phyloP scores from a whole-genome alignment of 2,329 filamentous ascomycete genomes.

The Rutstroemia sp. region DNA sequence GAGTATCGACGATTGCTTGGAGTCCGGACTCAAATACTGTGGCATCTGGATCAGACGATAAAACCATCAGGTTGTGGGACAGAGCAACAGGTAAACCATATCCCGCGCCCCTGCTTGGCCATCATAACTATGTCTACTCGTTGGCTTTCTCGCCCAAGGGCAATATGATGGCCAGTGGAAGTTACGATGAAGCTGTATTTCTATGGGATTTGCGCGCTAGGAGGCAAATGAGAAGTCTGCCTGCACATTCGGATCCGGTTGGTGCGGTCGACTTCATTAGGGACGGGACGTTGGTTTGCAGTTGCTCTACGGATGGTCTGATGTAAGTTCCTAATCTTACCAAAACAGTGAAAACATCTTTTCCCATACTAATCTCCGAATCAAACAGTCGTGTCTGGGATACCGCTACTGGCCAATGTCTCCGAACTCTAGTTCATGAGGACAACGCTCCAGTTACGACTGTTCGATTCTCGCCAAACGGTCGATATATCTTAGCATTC shows the following conservation, averaged over 20 bases:
- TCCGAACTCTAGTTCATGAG: slow-evolving; percentile 91
- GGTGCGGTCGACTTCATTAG: slow-evolving; percentile 86
- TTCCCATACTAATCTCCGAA: neutral
- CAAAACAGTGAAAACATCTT: slow-evolving; percentile 1
- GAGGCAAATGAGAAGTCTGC: slow-evolving; percentile 79
- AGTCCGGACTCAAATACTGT: slow-evolving; percentile 80
- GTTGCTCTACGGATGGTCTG: slow-evolving; percentile 83
- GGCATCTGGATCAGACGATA: slow-evolving; percentile 91
- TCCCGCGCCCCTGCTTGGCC: slow-evolving; percentile 60
- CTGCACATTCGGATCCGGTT: slow-evolving; percentile 92
- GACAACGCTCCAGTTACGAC: slow-evolving; percentile 86
- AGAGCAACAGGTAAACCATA: slow-evolving; percentile 52
- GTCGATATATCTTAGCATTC: slow-evolving; percentile 85
- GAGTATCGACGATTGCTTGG: slow-evolving; percentile 91
- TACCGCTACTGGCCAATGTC: slow-evolving; percentile 86
- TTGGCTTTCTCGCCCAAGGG: slow-evolving; percentile 96
- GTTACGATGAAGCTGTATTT: slow-evolving; percentile 95
- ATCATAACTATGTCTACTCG: slow-evolving; percentile 94
- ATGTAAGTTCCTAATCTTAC: slow-evolving; percentile 47
- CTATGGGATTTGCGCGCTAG: slow-evolving; percentile 92
- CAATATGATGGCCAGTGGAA: slow-evolving; percentile 91
- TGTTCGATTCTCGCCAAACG: slow-evolving; percentile 90
- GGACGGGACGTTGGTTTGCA: slow-evolving; percentile 87
- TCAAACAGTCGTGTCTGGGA: slow-evolving; percentile 76
- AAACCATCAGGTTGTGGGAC: slow-evolving; percentile 91